Evolutionary conservation across 2,329 filamentous ascomycete genomes (phyloP), one percentile per base, ranked within the genome.

Genomic region (Apiospora saccharicola): DNA sequence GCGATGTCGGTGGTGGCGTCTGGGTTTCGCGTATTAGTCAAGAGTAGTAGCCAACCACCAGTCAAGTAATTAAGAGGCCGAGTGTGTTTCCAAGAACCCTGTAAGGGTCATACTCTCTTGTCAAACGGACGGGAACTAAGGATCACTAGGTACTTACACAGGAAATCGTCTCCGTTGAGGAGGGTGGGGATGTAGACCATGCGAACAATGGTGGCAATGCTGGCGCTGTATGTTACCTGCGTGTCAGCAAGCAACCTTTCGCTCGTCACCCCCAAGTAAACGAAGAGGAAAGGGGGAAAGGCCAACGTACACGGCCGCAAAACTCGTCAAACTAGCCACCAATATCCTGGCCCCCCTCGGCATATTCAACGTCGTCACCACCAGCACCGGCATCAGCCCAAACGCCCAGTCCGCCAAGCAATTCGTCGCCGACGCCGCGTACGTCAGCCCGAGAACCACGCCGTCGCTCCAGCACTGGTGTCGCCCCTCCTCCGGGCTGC

Each of bases 81-180:
- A 7, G 1, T 37, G 37, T 3, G 37, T 8, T 37, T 37, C 37
- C 5, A 37, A 37, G 37, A 8, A 1, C 37, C 37, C 37, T n/a
- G 37, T 5, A 6, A 3, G 6, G 37, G 37, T 7, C 37, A 8
- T 5, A 7, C 37, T 37, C 37, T 37, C 37, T 37, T 37, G 37
- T 7, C 37, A 37, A 37, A 37, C 2, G 5, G 10, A 5, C 24
- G 4, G n/a, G n/a, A n/a, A 46, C 44, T 7, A 57, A n/a, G n/a
- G n/a, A n/a, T n/a, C n/a, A n/a, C n/a, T n/a, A n/a, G n/a, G n/a
- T n/a, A n/a, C 67, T 64, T 67, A 72, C 71, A 72, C n/a, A 72
- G n/a, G 43, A 72, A 72, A 51, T 72, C 71, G 26, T 67, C 43
- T 34, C 71, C 71, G n/a, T 70, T 30, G 14, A 72, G 51, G 16